phyloP scores from a whole-genome alignment of 1,139 yeast species.

The Diutina rugosa region DNA sequence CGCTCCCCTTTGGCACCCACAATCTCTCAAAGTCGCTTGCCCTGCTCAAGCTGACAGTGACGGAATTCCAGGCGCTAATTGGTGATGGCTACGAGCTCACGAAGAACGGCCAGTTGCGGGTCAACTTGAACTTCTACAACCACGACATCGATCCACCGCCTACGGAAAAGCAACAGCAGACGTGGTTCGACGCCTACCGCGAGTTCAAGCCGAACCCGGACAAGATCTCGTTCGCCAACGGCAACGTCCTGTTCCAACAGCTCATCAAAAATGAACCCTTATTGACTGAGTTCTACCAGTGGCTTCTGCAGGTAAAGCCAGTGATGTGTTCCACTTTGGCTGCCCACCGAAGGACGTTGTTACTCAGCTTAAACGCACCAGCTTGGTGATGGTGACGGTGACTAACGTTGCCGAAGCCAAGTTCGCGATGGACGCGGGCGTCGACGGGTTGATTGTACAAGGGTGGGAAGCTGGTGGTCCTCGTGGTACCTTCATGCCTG shows the following conservation, averaged over 20 bases:
- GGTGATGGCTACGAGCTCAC: slow-evolving; percentile 5
- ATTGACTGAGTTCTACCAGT: slow-evolving; percentile 7
- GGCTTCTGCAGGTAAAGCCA: slow-evolving; percentile 8
- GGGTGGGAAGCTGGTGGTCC: slow-evolving; percentile 48
- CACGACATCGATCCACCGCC: slow-evolving; percentile 18
- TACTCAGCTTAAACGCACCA: slow-evolving; percentile 24
- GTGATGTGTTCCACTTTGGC: slow-evolving; percentile 36
- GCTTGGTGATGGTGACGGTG: slow-evolving; percentile 35
- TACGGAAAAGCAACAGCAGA: slow-evolving; percentile 9
- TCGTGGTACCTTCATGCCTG: slow-evolving; percentile 27
- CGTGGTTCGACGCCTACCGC: slow-evolving; percentile 11
- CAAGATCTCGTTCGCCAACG: slow-evolving; percentile 9
- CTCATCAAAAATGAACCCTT: slow-evolving; percentile 10
- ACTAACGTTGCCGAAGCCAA: slow-evolving; percentile 28
- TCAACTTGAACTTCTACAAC: slow-evolving; percentile 36
- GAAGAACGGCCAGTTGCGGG: slow-evolving; percentile 7
- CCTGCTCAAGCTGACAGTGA: slow-evolving; percentile 3
- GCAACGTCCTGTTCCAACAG: slow-evolving; percentile 24
- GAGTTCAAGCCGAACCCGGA: neutral
- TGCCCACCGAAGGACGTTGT: slow-evolving; percentile 24
- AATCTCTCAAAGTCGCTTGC: slow-evolving; percentile 10
- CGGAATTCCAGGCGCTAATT: slow-evolving; percentile 6
- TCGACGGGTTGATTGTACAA: slow-evolving; percentile 32
- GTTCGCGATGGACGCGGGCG: slow-evolving; percentile 11
- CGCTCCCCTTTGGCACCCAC: slow-evolving; percentile 27